These are phyloP conservation scores for Trichophyton rubrum DNA, from an alignment of 2,329 filamentous ascomycete species.

Conservation along the genomic window DNA sequence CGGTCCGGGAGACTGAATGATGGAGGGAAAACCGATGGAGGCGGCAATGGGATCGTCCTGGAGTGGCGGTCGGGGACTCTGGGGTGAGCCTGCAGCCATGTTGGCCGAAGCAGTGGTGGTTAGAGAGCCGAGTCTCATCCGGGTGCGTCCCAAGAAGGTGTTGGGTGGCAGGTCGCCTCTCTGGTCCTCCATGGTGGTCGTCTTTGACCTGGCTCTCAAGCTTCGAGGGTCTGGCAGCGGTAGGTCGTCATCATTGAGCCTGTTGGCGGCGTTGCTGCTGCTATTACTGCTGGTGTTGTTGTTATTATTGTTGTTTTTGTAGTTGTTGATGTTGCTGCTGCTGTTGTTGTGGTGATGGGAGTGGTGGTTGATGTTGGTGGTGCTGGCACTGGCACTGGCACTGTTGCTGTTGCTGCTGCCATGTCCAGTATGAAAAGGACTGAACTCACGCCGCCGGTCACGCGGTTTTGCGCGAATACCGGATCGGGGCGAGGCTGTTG, in stretches of 20 bases:
- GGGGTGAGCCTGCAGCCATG: conserved; percentile 3
- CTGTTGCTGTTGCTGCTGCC: background rate
- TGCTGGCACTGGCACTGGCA: too few species aligned
- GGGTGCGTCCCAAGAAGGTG: conserved; percentile 22
- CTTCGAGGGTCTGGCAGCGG: conserved; percentile 21
- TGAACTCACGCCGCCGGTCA: conserved; percentile 24
- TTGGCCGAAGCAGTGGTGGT: conserved; percentile 20
- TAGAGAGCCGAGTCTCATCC: conserved; percentile 30
- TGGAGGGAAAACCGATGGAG: conserved; percentile 39
- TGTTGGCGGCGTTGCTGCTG: background rate
- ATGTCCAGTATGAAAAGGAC: conserved; percentile 18
- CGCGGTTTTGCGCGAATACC: conserved; percentile 23
- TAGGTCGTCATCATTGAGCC: conserved; percentile 22
- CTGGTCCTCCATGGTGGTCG: conserved; percentile 32
- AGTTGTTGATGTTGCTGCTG: too few species aligned
- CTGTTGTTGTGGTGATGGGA: too few species aligned
- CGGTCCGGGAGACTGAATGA: conserved; percentile 31
- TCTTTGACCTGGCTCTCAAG: conserved; percentile 29
- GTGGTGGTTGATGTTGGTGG: too few species aligned
- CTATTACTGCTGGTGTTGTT: too few species aligned
- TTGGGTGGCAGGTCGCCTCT: conserved; percentile 27
- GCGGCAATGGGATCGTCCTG: conserved; percentile 25
- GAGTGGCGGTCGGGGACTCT: conserved; percentile 22
- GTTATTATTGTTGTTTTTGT: too few species aligned
- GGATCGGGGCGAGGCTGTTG: conserved; percentile 26